phyloP scores from a whole-genome alignment of 805 yeast species.

The Schwanniomyces pseudopolymorphus region DNA sequence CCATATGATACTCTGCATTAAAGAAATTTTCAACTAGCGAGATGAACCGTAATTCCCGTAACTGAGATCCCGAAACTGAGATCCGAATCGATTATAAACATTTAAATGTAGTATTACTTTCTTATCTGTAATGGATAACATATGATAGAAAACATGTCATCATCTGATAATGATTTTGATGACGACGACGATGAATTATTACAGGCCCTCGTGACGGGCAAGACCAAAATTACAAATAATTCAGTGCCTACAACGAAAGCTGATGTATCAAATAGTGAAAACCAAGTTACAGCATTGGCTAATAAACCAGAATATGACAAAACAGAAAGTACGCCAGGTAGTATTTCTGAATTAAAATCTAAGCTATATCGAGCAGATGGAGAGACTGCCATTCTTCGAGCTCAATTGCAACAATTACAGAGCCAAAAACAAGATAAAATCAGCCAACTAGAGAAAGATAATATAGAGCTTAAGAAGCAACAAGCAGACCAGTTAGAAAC shows the following conservation, averaged over 20 bases:
- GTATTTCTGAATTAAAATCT: conserved; percentile 17
- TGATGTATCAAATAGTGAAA: not conserved
- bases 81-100: not conserved
- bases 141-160: conserved; percentile 3
- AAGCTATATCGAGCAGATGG: conserved; percentile 62
- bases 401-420: conserved; percentile 54
- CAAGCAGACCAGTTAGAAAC: conserved; percentile 31
- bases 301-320: conserved; percentile 1
- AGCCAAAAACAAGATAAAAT: conserved; percentile 40
- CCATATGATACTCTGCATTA: not conserved
- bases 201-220: conserved; percentile 44
- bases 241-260: conserved; percentile 8
- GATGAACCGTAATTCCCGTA: not conserved
- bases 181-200: conserved; percentile 46
- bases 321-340: conserved; percentile 1
- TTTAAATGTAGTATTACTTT: too few species aligned
- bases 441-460: conserved; percentile 17
- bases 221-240: conserved; percentile 11
- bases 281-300: conserved; percentile 1
- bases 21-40: conserved; percentile 1
- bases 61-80: not conserved
- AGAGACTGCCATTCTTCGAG: conserved; percentile 75
- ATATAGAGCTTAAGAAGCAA: conserved; percentile 12
- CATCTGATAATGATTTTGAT: conserved; percentile 28
- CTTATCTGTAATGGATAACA: not conserved